These are phyloP conservation scores for Backusella australiensis DNA, from an alignment of 192 early-diverging fungal genomes.

Conservation along the genomic window DNA sequence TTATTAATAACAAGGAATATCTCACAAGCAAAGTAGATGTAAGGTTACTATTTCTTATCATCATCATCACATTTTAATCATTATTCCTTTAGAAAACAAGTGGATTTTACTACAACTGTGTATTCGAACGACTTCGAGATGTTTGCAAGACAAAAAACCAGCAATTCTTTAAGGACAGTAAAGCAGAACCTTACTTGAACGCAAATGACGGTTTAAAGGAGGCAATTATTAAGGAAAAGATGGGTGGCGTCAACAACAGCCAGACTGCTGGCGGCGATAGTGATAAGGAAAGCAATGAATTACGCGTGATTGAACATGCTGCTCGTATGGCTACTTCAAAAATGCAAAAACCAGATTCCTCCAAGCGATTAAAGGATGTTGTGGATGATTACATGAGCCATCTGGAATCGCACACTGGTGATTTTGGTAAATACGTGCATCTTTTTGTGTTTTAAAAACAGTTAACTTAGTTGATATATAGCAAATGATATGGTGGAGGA, in stretches of 20 bases:
- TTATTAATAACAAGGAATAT: conserved; percentile 24
- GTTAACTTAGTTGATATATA: not conserved
- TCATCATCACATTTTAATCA: not conserved
- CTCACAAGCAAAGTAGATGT: conserved; percentile 1
- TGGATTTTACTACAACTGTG: conserved; percentile 28
- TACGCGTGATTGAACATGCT: not conserved
- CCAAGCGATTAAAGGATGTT: conserved; percentile 5
- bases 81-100: conserved; percentile 10
- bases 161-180: not conserved
- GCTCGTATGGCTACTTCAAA: not conserved
- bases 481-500: not conserved
- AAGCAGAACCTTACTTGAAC: not conserved
- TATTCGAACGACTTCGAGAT: not conserved
- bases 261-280: not conserved
- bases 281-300: not conserved
- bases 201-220: not conserved
- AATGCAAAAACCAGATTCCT: not conserved
- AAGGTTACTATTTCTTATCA: not conserved
- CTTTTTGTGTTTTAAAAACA: not conserved
- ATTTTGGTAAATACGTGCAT: not conserved
- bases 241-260: not conserved
- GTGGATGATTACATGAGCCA: conserved; percentile 7
- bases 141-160: not conserved
- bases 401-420: not conserved
- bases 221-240: not conserved